Evolutionary conservation across 2,329 filamentous ascomycete genomes (phyloP).

Genomic region (Fusarium graminum): DNA sequence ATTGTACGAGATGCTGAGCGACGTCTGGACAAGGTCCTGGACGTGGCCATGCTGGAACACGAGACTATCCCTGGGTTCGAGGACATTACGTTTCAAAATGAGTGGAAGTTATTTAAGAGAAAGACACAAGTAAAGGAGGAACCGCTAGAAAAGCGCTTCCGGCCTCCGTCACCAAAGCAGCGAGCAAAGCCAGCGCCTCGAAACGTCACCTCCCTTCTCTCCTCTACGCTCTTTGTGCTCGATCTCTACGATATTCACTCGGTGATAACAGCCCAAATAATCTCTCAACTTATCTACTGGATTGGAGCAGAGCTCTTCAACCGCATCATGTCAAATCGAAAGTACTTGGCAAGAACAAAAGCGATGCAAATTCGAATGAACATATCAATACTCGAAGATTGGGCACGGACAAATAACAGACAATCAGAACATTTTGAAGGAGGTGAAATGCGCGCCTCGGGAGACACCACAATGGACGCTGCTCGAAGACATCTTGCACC

Average conservation of each 20-base stretch:
- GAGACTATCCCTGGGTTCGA: constrained; percentile 98
- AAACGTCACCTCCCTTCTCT: constrained; percentile 94
- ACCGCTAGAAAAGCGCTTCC: constrained; percentile 88
- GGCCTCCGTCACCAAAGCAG: constrained; percentile 93
- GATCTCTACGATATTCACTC: constrained; percentile 99
- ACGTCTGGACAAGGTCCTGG: constrained; percentile 94
- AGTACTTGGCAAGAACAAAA: constrained; percentile 95
- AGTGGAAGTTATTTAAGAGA: constrained; percentile 96
- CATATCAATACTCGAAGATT: constrained; percentile 93
- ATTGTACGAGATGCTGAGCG: constrained; percentile 97
- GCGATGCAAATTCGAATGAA: constrained; percentile 99
- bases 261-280: constrained; percentile 90
- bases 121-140: constrained; percentile 93
- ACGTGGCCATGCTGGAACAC: constrained; percentile 94
- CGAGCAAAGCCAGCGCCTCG: constrained; percentile 91
- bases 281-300: constrained; percentile 96
- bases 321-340: constrained; percentile 94
- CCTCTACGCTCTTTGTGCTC: constrained; percentile 94
- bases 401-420: constrained; percentile 92
- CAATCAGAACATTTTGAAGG: constrained; percentile 96
- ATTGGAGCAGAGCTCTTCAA: constrained; percentile 97
- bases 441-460: constrained; percentile 85
- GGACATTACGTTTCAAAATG: constrained; percentile 95
- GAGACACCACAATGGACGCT: constrained; percentile 88
- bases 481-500: constrained; percentile 88